phyloP scores from a whole-genome alignment of 257 asterid genomes.

The Plantago elongata region DNA sequence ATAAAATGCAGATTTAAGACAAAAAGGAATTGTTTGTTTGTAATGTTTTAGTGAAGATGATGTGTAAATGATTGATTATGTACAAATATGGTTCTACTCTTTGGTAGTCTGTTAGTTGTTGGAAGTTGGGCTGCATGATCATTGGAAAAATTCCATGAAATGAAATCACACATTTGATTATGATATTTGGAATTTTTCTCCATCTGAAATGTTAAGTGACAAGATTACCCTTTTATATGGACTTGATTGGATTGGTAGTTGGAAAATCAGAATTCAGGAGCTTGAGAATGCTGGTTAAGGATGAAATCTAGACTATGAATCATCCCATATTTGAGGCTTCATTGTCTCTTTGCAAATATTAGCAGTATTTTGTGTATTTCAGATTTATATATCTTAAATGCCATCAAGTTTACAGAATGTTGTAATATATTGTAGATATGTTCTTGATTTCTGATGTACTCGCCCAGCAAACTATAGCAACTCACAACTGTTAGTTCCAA shows the following conservation, averaged over 20 bases:
- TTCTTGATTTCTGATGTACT: too few species aligned
- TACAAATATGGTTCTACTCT: constrained; percentile 19
- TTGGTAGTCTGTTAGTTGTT: constrained; percentile 21
- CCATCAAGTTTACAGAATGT: too few species aligned
- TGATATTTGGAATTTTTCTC: not conserved
- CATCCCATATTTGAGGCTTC: too few species aligned
- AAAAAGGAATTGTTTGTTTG: not conserved
- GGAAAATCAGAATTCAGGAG: not conserved
- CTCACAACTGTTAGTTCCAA: too few species aligned
- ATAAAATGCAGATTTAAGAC: constrained; percentile 5
- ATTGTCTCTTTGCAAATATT: too few species aligned
- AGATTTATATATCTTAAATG: too few species aligned
- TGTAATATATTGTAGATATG: too few species aligned
- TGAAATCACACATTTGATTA: not conserved
- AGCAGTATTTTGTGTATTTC: too few species aligned
- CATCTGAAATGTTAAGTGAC: constrained; percentile 10
- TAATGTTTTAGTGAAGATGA: not conserved
- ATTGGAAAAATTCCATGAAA: constrained; percentile 9
- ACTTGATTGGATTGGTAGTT: not conserved
- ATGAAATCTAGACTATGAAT: too few species aligned
- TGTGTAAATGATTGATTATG: not conserved
- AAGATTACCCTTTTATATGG: not conserved
- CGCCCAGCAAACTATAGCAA: too few species aligned
- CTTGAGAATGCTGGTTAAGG: too few species aligned
- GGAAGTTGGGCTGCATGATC: constrained; percentile 21